phyloP scores from a whole-genome alignment of 2,329 filamentous ascomycete genomes.

The Chaetothyriales sp. region DNA sequence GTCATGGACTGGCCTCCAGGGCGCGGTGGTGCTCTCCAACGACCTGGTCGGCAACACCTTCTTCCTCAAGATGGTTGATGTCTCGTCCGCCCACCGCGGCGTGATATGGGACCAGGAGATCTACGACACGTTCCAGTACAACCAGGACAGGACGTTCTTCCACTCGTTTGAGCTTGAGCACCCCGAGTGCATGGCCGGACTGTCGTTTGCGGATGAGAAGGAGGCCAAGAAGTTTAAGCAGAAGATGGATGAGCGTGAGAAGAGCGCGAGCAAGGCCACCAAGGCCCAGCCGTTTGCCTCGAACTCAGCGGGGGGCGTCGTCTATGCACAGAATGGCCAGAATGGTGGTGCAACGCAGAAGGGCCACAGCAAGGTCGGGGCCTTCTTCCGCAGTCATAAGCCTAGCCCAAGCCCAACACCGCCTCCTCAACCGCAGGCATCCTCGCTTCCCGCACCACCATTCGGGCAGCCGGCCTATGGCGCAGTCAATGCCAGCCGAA shows the following conservation, averaged over 20 bases:
- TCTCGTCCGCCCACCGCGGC: slow-evolving; percentile 66
- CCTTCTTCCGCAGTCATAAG: slow-evolving; percentile 37
- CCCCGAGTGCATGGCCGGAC: slow-evolving; percentile 54
- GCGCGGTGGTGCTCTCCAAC: slow-evolving; percentile 79
- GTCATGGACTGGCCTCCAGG: slow-evolving; percentile 87
- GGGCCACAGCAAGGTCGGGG: slow-evolving; percentile 35
- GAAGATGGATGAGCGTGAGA: slow-evolving; percentile 92
- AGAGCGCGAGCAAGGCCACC: slow-evolving; percentile 83
- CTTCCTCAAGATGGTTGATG: slow-evolving; percentile 94
- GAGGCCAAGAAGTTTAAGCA: slow-evolving; percentile 94
- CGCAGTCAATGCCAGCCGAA: slow-evolving; percentile 14
- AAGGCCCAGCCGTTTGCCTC: slow-evolving; percentile 57
- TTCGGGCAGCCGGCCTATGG: slow-evolving; percentile 10
- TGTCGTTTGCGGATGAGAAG: slow-evolving; percentile 93
- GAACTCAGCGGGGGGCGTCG: slow-evolving; percentile 32
- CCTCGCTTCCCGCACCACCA: slow-evolving; percentile 11
- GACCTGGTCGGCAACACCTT: slow-evolving; percentile 90
- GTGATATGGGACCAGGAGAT: slow-evolving; percentile 97
- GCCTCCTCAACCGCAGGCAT: slow-evolving; percentile 14
- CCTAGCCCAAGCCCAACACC: slow-evolving; percentile 27
- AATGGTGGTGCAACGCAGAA: slow-evolving; percentile 25
- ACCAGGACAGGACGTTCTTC: slow-evolving; percentile 94
- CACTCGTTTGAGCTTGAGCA: slow-evolving; percentile 93
- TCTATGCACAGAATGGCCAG: slow-evolving; percentile 25
- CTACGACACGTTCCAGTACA: slow-evolving; percentile 87